Evolutionary conservation across 768 basidiomycete genomes (phyloP).

Genomic region (Rhodotorula taiwanensis): DNA sequence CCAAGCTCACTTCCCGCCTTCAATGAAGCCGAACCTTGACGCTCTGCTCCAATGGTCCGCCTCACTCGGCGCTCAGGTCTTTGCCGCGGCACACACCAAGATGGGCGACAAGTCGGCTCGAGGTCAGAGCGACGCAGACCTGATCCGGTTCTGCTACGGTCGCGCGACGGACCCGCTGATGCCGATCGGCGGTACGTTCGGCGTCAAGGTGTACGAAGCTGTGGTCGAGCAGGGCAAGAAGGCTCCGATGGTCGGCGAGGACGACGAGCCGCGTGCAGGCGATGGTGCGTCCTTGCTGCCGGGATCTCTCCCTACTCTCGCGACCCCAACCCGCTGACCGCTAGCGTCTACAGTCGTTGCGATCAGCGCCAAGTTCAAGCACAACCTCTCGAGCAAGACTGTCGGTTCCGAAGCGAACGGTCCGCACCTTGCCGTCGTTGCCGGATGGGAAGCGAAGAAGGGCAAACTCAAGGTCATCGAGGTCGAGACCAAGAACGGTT

Average conservation of each 20-base stretch:
- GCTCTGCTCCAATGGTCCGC: conserved; percentile 5
- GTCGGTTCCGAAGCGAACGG: conserved; percentile 7
- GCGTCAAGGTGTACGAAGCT: conserved; percentile 25
- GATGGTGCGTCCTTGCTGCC: conserved; percentile 13
- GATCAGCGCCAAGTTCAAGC: conserved; percentile 33
- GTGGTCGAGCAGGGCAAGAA: conserved; percentile 23
- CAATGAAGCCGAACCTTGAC: conserved; percentile 1
- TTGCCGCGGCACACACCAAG: conserved; percentile 30
- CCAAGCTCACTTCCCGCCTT: conserved; percentile 16
- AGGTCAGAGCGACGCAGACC: conserved; percentile 3
- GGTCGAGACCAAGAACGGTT: conserved; percentile 19
- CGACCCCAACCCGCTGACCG: background rate
- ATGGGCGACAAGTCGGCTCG: background rate
- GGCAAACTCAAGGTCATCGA: conserved; percentile 28
- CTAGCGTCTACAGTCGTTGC: conserved; percentile 6
- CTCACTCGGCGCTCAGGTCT: conserved; percentile 34
- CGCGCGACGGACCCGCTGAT: conserved; percentile 17
- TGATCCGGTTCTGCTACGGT: conserved; percentile 19
- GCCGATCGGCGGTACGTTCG: conserved; percentile 10
- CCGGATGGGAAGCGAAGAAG: conserved; percentile 34
- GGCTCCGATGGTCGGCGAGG: conserved; percentile 1
- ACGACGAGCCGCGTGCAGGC: conserved; percentile 27
- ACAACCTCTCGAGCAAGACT: conserved; percentile 22
- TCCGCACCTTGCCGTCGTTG: conserved; percentile 29
- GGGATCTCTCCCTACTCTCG: background rate